Percentiles rank a stretch among this genome's conserved stretches.
Conservation (phyloP, 2,329 filamentous ascomycete genomes). For the Aspergillus vadensis region DNA sequence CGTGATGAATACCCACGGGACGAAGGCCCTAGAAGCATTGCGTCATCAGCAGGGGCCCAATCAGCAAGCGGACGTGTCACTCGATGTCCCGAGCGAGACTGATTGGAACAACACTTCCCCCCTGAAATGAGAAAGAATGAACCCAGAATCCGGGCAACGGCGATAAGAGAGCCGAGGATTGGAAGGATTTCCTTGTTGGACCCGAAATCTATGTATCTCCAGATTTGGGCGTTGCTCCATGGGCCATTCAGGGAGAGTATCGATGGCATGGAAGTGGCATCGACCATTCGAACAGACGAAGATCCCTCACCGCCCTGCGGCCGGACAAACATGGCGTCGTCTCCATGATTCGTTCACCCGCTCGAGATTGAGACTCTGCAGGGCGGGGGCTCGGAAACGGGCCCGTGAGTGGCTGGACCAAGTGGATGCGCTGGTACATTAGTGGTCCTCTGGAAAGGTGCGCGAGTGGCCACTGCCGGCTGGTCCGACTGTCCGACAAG, state of each 20-base stretch:
- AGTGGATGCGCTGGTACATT: slow-evolving; percentile 15
- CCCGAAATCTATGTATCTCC: neutral
- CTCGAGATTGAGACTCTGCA: slow-evolving; percentile 6
- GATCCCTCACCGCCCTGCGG: slow-evolving; percentile 16
- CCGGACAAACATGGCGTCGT: slow-evolving; percentile 8
- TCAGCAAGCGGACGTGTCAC: slow-evolving; percentile 13
- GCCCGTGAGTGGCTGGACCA: slow-evolving; percentile 20
- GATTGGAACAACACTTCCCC: neutral
- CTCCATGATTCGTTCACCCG: slow-evolving; percentile 14
- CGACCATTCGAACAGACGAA: slow-evolving; percentile 3
- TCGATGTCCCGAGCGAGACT: slow-evolving; percentile 15
- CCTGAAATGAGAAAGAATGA: slow-evolving; percentile 10
- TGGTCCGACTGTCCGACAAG: slow-evolving; percentile 21
- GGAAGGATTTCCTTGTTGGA: slow-evolving; percentile 6
- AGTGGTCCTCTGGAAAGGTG: slow-evolving; percentile 8
- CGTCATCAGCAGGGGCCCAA: slow-evolving; percentile 23
- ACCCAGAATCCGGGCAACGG: neutral
- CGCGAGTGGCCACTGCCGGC: slow-evolving; percentile 25
- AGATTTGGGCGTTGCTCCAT: slow-evolving; percentile 3
- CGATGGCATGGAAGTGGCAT: neutral
- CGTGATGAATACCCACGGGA: slow-evolving; percentile 19
- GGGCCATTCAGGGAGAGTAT: neutral
- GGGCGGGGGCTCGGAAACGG: slow-evolving; percentile 12
- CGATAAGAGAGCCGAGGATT: neutral
- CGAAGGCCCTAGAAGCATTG: slow-evolving; percentile 16